Evolutionary conservation across 495 filamentous ascomycete species (phyloP), one percentile per base, ranked within the genome.

Genomic region (Extremus antarcticus): DNA sequence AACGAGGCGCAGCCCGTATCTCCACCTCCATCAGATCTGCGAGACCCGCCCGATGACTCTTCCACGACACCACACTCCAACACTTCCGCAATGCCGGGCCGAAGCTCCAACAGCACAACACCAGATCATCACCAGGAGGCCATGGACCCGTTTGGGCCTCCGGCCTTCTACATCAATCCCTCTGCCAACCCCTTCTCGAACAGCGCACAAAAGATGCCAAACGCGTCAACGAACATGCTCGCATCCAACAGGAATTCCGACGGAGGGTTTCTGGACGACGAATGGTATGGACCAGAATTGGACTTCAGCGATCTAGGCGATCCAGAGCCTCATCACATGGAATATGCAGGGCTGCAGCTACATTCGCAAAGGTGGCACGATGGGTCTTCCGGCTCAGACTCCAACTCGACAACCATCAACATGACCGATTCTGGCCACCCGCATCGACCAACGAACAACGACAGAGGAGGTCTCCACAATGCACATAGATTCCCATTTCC

Each of bases 141-240:
- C 45, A 57, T 43, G 32, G 59, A 67, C 46, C 65, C 65, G 1
- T 54, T 46, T 43, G 65, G 60, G n/a, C 57, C 62, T 10, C 62
- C 67, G 7, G 59, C 24, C 24, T 54, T 63, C 22, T 35, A 25
- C 35, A 41, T 38, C 55, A 65, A 48, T 43, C 39, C 67, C 3
- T 66, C 65, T 1, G 55, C 47, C 25, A 70, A 56, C 57, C 56
- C 65, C 21, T 64, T 68, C 47, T 59, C 66, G 32, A 70, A 68
- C 53, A 72, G 68, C 50, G 68, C 60, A 2, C 56, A 70, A 25
- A 47, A 56, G 23, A 51, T 43, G 23, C 20, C 24, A 3, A 35
- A 7, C 4, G 17, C 46, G 3, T 17, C 46, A 48, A 45, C 17
- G 4, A n/a, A 8, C 8, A 4, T 48, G 46, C 21, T 13, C 8